Evolutionary conservation across 208 protist genomes (phyloP).

Genomic region (Leishmania turanica): DNA sequence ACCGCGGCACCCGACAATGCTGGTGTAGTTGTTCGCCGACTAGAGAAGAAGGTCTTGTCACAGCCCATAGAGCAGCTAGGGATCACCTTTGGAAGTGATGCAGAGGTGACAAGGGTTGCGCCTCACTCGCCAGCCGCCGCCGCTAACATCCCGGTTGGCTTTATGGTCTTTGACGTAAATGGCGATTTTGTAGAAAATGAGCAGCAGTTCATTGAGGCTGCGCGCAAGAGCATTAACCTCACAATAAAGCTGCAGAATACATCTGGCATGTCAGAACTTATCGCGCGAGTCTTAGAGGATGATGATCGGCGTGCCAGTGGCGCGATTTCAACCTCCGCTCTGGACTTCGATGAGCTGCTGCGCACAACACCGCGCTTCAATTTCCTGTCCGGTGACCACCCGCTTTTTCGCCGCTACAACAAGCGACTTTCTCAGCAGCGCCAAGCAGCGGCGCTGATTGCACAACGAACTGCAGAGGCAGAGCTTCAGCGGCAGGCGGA

Average conservation of each 20-base stretch:
- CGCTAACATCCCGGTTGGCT: constrained; percentile 64
- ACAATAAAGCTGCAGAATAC: constrained; percentile 76
- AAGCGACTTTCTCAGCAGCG: constrained; percentile 54
- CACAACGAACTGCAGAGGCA: constrained; percentile 54
- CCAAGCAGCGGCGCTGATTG: constrained; percentile 62
- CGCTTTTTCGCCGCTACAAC: constrained; percentile 75
- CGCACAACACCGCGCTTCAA: constrained; percentile 79
- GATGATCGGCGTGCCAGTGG: constrained; percentile 41
- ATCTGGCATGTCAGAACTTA: constrained; percentile 67
- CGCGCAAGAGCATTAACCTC: constrained; percentile 48
- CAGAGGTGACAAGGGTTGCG: constrained; percentile 50
- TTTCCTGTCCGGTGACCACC: constrained; percentile 77
- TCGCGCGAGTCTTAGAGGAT: constrained; percentile 63
- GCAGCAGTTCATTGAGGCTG: constrained; percentile 50
- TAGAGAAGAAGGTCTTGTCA: constrained; percentile 59
- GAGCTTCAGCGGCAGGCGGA: constrained; percentile 62
- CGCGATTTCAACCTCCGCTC: constrained; percentile 10
- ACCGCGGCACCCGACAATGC: constrained; percentile 50
- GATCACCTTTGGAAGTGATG: constrained; percentile 71
- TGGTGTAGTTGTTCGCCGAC: constrained; percentile 50
- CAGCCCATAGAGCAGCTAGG: constrained; percentile 65
- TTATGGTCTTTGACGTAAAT: constrained; percentile 80
- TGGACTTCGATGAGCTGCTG: constrained; percentile 72
- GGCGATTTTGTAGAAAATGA: constrained; percentile 70
- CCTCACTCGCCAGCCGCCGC: constrained; percentile 47